These are phyloP conservation scores for Dactylellina sp. DNA, from an alignment of 2,329 filamentous ascomycete species.

Conservation along the genomic window DNA sequence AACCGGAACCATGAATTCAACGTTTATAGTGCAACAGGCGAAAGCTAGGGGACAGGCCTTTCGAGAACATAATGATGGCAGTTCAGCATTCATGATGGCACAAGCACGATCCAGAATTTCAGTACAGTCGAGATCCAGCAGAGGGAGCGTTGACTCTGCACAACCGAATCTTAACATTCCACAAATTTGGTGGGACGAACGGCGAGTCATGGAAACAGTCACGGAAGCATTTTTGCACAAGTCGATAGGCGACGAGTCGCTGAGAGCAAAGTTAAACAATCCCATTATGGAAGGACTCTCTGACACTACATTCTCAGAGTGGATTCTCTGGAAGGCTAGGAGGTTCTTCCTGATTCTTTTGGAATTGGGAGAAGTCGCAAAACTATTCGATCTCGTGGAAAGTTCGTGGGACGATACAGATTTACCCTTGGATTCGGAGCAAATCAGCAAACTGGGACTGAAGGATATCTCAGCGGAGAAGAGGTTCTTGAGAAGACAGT, in stretches of 20 bases:
- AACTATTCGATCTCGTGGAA: conserved; percentile 80
- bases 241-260: conserved; percentile 55
- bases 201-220: conserved; percentile 50
- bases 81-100: conserved; percentile 46
- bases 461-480: conserved; percentile 75
- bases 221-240: conserved; percentile 44
- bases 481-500: conserved; percentile 78
- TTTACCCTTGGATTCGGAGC: conserved; percentile 75
- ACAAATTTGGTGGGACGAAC: conserved; percentile 54
- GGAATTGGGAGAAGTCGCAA: conserved; percentile 76
- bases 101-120: conserved; percentile 52
- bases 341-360: conserved; percentile 77
- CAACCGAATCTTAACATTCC: conserved; percentile 22
- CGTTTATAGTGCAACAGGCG: conserved; percentile 49
- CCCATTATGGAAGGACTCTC: conserved; percentile 76
- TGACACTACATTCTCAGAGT: conserved; percentile 81
- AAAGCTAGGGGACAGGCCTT: conserved; percentile 43
- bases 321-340: conserved; percentile 77
- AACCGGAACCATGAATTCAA: conserved; percentile 32
- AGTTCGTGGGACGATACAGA: conserved; percentile 82
- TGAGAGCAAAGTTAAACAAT: conserved; percentile 68
- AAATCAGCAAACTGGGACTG: conserved; percentile 73
- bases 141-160: conserved; percentile 50
- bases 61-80: conserved; percentile 44
- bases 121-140: conserved; percentile 46